Evolutionary conservation across 345 rosid genomes (phyloP).

Genomic region (Combretum micranthum): DNA sequence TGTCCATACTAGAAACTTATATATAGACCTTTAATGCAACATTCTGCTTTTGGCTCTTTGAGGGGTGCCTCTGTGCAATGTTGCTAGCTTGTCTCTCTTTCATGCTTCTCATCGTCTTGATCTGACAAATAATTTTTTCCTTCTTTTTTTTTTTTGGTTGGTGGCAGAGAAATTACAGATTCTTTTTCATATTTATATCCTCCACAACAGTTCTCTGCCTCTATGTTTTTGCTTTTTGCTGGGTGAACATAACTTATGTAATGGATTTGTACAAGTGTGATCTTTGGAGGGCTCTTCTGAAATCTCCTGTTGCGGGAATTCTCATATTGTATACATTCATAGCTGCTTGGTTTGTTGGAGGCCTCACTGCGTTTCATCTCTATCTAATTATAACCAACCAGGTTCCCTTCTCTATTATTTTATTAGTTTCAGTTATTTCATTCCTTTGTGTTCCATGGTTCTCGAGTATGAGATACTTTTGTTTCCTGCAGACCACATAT

Average conservation of each 20-base stretch:
- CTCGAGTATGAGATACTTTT: not conserved
- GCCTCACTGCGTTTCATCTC: slow-evolving; percentile 80
- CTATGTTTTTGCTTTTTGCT: slow-evolving; percentile 71
- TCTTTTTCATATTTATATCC: slow-evolving; percentile 92
- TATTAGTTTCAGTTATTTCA: not conserved
- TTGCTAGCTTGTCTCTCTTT: too few species aligned
- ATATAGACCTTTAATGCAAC: too few species aligned
- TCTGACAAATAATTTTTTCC: too few species aligned
- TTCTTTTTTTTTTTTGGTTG: too few species aligned
- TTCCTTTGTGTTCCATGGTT: not conserved
- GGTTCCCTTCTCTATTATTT: slow-evolving; percentile 27
- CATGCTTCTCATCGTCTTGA: too few species aligned
- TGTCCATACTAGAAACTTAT: too few species aligned
- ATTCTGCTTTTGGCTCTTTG: too few species aligned
- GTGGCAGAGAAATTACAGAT: slow-evolving; percentile 86
- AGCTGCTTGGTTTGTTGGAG: slow-evolving; percentile 85
- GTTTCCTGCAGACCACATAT: slow-evolving; percentile 54
- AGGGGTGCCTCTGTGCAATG: too few species aligned
- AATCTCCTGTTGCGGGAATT: slow-evolving; percentile 68
- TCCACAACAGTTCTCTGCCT: slow-evolving; percentile 80
- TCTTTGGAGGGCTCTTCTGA: slow-evolving; percentile 58
- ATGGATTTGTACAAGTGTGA: slow-evolving; percentile 38
- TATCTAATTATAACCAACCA: slow-evolving; percentile 74
- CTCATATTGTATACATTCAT: slow-evolving; percentile 69
- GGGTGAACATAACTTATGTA: slow-evolving; percentile 59